These are phyloP conservation scores for Arabidopsis hybrid DNA, from an alignment of 441 rosid species.

Conservation along the genomic window DNA sequence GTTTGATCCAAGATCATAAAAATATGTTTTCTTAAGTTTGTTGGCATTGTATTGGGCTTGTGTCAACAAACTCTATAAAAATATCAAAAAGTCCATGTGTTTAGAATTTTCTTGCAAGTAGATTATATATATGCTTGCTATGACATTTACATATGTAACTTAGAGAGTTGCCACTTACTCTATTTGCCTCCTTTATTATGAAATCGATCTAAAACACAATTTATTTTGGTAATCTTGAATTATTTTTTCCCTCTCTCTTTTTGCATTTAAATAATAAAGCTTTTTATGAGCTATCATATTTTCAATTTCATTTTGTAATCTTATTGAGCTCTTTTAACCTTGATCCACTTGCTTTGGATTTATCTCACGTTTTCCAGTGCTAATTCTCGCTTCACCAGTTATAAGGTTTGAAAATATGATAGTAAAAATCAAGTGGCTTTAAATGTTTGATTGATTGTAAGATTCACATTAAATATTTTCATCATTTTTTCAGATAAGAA, in stretches of 20 bases:
- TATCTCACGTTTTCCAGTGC: not conserved
- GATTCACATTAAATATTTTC: not conserved
- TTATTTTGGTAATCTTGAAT: no score
- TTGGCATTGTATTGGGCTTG: not conserved
- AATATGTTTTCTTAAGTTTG: not conserved
- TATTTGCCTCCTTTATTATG: not conserved
- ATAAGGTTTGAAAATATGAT: not conserved
- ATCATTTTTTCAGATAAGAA: slow-evolving; percentile 7
- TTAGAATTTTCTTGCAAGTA: not conserved
- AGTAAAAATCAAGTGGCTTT: not conserved
- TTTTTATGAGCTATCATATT: no score
- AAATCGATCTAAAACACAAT: no score
- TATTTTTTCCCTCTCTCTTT: no score
- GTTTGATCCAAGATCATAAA: not conserved
- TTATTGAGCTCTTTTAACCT: not conserved
- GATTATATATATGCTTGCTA: not conserved
- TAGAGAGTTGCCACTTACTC: not conserved
- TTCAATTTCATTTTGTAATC: not conserved
- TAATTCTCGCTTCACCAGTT: not conserved
- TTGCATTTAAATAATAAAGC: no score
- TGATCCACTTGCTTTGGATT: not conserved
- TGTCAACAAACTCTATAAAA: not conserved
- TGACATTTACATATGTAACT: not conserved
- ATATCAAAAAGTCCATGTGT: not conserved
- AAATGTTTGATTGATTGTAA: not conserved